Evolutionary conservation across 371 early-diverging fungal species (phyloP).

Genomic region (Hamiltosporidium magnivora): DNA sequence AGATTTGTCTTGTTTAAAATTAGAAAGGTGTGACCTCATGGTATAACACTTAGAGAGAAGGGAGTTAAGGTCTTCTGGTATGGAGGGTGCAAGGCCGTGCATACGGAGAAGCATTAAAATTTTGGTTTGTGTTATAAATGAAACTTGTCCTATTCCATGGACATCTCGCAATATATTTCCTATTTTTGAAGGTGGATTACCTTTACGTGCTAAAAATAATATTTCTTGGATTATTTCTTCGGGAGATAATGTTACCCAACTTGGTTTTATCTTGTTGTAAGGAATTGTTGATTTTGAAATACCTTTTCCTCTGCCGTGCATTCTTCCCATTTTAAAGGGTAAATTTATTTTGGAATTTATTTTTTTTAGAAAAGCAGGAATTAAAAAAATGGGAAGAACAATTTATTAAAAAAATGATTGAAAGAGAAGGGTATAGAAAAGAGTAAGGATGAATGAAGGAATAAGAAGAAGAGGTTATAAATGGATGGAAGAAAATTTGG

Average conservation of each 20-base stretch:
- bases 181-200: conserved; percentile 46
- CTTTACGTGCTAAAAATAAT: conserved; percentile 47
- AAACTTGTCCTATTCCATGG: conserved; percentile 51
- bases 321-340: conserved; percentile 48
- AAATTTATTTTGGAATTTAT: too few relatives aligned
- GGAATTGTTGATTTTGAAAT: conserved; percentile 46
- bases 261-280: conserved; percentile 41
- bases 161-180: conserved; percentile 56
- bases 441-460: too few relatives aligned
- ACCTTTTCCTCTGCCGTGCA: conserved; percentile 54
- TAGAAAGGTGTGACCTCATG: conserved; percentile 48
- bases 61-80: conserved; percentile 53
- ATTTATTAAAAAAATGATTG: too few relatives aligned
- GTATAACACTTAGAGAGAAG: conserved; percentile 47
- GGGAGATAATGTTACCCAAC: conserved; percentile 29
- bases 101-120: conserved; percentile 41
- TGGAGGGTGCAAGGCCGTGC: conserved; percentile 43
- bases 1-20: conserved; percentile 49
- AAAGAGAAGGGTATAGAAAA: too few relatives aligned
- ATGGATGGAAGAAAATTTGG: too few relatives aligned
- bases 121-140: conserved; percentile 31
- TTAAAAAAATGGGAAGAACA: too few relatives aligned
- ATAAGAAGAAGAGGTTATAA: too few relatives aligned
- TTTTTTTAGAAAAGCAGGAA: too few relatives aligned
- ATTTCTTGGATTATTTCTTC: conserved; percentile 50